Evolutionary conservation across 106 monocot species (phyloP).

Genomic region (Dioscorea dumetorum): DNA sequence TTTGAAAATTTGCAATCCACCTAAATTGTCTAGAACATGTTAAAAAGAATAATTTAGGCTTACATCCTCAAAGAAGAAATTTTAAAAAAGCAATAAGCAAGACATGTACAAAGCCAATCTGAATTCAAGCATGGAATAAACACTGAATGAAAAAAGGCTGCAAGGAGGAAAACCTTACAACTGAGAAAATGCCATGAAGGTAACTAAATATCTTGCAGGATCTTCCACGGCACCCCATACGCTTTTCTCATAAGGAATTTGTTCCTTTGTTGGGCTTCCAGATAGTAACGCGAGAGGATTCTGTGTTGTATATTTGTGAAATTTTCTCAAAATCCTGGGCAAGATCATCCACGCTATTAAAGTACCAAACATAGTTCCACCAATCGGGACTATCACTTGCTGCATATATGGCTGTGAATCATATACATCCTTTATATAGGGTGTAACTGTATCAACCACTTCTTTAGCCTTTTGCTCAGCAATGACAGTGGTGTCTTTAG

Average conservation of each 20-base stretch:
- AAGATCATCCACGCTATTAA: constrained; percentile 78
- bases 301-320: constrained; percentile 50
- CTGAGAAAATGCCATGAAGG: constrained; percentile 86
- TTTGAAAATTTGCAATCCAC: too few species aligned
- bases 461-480: constrained; percentile 51
- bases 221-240: constrained; percentile 89
- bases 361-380: constrained; percentile 55
- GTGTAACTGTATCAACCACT: constrained; percentile 30
- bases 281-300: constrained; percentile 49
- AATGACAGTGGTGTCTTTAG: constrained; percentile 27
- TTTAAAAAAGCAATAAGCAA: too few species aligned
- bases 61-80: too few species aligned
- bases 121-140: too few species aligned
- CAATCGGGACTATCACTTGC: constrained; percentile 61
- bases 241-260: constrained; percentile 72
- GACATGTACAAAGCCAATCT: too few species aligned
- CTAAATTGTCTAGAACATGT: too few species aligned
- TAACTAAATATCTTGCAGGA: constrained; percentile 87
- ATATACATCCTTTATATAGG: constrained; percentile 59
- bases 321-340: constrained; percentile 68
- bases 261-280: constrained; percentile 17
- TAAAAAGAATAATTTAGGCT: too few species aligned
- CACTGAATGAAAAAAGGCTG: neutral
- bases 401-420: constrained; percentile 72
- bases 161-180: constrained; percentile 44